Conservation (phyloP, 768 basidiomycete species). For the Pleurotus djamor region DNA sequence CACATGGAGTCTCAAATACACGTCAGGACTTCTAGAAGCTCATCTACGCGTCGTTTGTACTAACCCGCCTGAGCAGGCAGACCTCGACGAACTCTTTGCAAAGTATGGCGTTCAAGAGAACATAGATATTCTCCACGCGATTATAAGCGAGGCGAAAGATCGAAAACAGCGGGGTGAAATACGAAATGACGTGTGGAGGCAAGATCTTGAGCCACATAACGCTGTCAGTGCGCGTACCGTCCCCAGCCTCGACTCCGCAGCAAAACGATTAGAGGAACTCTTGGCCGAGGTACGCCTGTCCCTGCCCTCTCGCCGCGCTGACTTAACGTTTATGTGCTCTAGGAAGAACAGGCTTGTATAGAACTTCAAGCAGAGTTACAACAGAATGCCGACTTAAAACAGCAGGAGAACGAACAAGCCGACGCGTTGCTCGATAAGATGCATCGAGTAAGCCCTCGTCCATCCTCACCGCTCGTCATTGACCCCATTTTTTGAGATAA, state of each 20-base stretch:
- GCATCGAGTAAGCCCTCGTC: conserved; percentile 38
- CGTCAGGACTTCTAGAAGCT: not conserved
- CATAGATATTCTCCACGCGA: conserved; percentile 67
- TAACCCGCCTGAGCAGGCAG: conserved; percentile 36
- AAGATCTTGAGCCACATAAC: conserved; percentile 58
- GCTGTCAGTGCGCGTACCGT: conserved; percentile 64
- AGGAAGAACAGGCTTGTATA: conserved; percentile 62
- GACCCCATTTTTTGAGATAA: conserved; percentile 29
- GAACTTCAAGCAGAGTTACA: conserved; percentile 46
- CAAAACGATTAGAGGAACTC: conserved; percentile 31
- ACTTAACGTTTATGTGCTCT: not conserved
- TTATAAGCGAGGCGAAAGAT: conserved; percentile 66
- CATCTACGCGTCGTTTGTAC: conserved; percentile 8
- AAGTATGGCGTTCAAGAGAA: conserved; percentile 67
- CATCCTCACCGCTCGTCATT: not conserved
- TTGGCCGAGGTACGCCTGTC: conserved; percentile 32
- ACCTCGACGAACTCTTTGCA: conserved; percentile 67
- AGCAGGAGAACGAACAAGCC: conserved; percentile 42
- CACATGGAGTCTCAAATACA: conserved; percentile 50
- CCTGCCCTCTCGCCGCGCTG: not conserved
- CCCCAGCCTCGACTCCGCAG: conserved; percentile 51
- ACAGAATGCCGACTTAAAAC: conserved; percentile 41
- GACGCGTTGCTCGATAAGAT: conserved; percentile 48
- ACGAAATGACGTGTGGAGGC: conserved; percentile 62
- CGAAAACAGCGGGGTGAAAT: conserved; percentile 45